Conservation (phyloP, 75 land plant species). For the Selaginella tamariscina region DNA sequence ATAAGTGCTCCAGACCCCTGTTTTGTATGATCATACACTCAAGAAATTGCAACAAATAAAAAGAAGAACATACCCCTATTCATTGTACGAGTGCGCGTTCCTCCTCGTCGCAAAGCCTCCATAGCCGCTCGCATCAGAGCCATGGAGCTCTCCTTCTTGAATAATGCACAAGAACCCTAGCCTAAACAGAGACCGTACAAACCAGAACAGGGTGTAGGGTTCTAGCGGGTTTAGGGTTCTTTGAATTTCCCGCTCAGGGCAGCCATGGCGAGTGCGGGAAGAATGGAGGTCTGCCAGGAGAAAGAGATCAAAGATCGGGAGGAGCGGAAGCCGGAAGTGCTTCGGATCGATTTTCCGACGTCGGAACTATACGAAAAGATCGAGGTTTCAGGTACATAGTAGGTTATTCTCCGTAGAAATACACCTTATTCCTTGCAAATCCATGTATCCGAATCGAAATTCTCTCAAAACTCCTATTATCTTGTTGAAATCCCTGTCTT, state of each 20-base stretch:
- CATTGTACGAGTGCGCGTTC: too few relatives aligned
- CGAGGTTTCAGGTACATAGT: neutral
- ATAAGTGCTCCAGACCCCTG: too few relatives aligned
- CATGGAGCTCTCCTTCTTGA: too few relatives aligned
- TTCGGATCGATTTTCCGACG: neutral
- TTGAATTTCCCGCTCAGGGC: neutral
- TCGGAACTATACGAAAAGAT: neutral
- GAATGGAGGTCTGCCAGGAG: slow-evolving; percentile 11
- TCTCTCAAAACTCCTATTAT: neutral
- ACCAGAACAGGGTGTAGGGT: too few relatives aligned
- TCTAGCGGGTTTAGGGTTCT: too few relatives aligned
- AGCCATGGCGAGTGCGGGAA: neutral
- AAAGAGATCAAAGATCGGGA: neutral
- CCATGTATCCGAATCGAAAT: neutral
- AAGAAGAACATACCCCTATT: too few relatives aligned
- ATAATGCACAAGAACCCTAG: too few relatives aligned
- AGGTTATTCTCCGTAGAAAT: neutral
- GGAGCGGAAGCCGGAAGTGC: neutral
- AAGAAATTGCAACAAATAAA: too few relatives aligned
- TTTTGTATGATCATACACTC: too few relatives aligned
- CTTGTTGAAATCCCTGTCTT: neutral
- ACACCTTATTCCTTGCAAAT: neutral
- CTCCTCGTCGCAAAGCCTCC: too few relatives aligned
- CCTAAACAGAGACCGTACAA: too few relatives aligned
- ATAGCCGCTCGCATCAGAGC: too few relatives aligned